Percentiles rank a stretch among this genome's conserved stretches.
These are phyloP conservation scores for Sclerotinia trifoliorum DNA, from an alignment of 2,329 filamentous ascomycete species.

Conservation along the genomic window DNA sequence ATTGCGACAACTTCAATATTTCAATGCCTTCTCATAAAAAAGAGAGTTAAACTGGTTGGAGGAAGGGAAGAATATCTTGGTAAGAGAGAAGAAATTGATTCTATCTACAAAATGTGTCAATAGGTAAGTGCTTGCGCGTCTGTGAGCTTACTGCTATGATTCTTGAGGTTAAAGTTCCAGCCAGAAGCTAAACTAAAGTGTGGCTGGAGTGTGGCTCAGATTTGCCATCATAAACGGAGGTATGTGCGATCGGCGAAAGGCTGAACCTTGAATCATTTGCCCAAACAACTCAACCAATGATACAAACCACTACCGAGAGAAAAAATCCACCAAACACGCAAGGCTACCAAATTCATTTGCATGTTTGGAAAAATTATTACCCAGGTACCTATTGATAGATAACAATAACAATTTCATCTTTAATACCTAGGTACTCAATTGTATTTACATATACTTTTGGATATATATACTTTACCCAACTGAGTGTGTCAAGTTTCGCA, in stretches of 20 bases:
- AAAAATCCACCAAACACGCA: constrained; percentile 5
- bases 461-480: background rate
- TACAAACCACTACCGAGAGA: background rate
- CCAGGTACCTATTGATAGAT: background rate
- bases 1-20: background rate
- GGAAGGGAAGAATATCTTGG: background rate
- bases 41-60: background rate
- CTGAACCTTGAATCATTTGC: background rate
- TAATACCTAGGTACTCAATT: background rate
- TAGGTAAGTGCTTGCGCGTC: constrained; percentile 9
- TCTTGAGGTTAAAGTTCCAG: background rate
- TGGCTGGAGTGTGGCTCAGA: constrained; percentile 5
- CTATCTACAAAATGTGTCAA: background rate
- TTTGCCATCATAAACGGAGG: background rate
- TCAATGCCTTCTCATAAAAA: background rate
- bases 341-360: constrained; percentile 6
- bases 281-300: background rate
- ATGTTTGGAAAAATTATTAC: background rate
- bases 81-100: background rate
- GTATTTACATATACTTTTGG: background rate
- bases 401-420: background rate
- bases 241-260: background rate
- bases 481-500: background rate
- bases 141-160: background rate
- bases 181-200: background rate